These are phyloP conservation scores for Corymbia citriodora DNA, from an alignment of 441 rosid genomes.

Conservation along the genomic window DNA sequence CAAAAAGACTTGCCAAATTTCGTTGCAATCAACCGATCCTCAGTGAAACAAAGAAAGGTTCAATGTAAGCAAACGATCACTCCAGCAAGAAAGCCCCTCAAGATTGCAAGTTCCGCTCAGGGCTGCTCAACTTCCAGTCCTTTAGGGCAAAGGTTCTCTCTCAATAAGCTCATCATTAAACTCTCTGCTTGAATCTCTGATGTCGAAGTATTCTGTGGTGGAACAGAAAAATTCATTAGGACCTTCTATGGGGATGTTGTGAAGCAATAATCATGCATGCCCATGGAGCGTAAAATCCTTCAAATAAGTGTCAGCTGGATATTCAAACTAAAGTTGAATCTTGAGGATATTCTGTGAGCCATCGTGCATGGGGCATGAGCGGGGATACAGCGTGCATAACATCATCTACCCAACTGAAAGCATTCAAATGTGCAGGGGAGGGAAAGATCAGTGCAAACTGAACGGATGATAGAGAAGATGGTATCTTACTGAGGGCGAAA, in stretches of 20 bases:
- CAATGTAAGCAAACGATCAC: background rate
- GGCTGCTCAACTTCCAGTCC: slow-evolving; percentile 74
- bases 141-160: slow-evolving; percentile 80
- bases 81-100: slow-evolving; percentile 48
- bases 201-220: slow-evolving; percentile 42
- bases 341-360: background rate
- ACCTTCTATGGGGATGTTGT: background rate
- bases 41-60: background rate
- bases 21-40: background rate
- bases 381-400: background rate
- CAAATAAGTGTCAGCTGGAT: background rate
- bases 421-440: background rate
- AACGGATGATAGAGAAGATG: background rate
- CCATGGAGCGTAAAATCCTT: background rate
- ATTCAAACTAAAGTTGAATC: background rate
- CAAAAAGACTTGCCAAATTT: background rate
- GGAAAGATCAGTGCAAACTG: background rate
- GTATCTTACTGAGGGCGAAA: rapidly evolving
- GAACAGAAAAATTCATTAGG: background rate
- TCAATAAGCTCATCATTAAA: slow-evolving; percentile 57
- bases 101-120: slow-evolving; percentile 75
- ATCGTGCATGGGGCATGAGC: background rate
- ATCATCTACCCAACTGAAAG: background rate
- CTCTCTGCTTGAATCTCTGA: slow-evolving; percentile 68
- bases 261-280: background rate